Conservation (phyloP, 192 early-diverging fungal species). For the Chytriomyces sp. region DNA sequence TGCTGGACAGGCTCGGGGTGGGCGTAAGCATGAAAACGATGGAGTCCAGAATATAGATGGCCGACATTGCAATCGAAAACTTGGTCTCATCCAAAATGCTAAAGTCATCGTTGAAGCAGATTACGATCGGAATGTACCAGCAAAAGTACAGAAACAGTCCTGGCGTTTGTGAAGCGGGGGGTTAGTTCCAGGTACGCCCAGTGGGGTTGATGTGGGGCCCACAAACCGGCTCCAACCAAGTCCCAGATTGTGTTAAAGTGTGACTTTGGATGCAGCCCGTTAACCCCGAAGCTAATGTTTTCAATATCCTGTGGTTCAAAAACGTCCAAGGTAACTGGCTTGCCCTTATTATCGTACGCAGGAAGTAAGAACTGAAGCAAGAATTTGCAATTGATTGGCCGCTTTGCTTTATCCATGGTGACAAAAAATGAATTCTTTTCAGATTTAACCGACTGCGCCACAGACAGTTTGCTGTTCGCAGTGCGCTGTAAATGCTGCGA, state of each 20-base stretch:
- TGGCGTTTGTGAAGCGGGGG: no score
- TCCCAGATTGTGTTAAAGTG: constrained; percentile 22
- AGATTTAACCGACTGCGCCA: no score
- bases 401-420: no score
- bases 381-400: constrained; percentile 40
- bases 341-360: constrained; percentile 23
- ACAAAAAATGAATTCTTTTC: no score
- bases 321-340: not conserved
- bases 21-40: not conserved
- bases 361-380: constrained; percentile 28
- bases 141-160: no score
- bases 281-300: not conserved
- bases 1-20: not conserved
- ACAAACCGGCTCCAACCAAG: not conserved
- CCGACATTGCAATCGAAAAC: not conserved
- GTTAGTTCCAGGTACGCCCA: no score
- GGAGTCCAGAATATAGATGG: not conserved
- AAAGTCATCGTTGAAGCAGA: not conserved
- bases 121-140: constrained; percentile 21
- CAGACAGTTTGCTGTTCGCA: no score
- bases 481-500: no score
- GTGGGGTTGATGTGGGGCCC: no score
- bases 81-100: not conserved
- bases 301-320: constrained; percentile 12
- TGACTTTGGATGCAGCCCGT: constrained; percentile 20